Conservation (phyloP, 116 monocot species). For the Posidonia oceanica region DNA sequence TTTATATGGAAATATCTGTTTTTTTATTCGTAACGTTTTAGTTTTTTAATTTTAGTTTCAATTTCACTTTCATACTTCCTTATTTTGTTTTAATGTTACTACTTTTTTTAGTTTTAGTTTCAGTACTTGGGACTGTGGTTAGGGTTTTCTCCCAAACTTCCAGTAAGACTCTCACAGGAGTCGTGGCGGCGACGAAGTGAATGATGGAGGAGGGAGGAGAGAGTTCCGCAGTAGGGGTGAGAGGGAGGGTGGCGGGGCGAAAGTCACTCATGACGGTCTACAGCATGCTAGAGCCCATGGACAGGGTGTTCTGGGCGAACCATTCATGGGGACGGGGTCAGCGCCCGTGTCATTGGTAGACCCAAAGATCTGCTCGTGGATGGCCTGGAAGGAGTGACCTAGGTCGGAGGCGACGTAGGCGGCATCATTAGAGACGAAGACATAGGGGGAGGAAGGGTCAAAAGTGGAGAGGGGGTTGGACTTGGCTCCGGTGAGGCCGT, state of each 20-base stretch:
- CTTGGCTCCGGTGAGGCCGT: conserved; percentile 64
- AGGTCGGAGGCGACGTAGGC: conserved; percentile 81
- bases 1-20: too few relatives aligned
- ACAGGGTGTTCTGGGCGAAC: conserved; percentile 77
- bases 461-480: conserved; percentile 53
- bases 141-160: too few relatives aligned
- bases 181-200: too few relatives aligned
- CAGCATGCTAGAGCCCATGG: conserved; percentile 56
- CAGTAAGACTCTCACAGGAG: too few relatives aligned
- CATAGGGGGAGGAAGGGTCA: conserved; percentile 52
- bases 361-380: conserved; percentile 93
- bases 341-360: conserved; percentile 1
- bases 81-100: too few relatives aligned
- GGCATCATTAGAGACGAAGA: conserved; percentile 64
- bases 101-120: too few relatives aligned
- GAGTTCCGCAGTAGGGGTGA: too few relatives aligned
- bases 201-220: too few relatives aligned
- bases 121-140: too few relatives aligned
- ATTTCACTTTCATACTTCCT: too few relatives aligned
- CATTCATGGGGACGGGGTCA: conserved; percentile 67
- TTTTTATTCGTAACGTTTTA: too few relatives aligned
- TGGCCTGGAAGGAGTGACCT: conserved; percentile 85
- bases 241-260: conserved; percentile 21
- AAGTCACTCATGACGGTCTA: conserved; percentile 82
- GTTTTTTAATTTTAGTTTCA: too few relatives aligned